Conservation (phyloP, 2,329 filamentous ascomycete genomes). For the Ascochyta rabiei region DNA sequence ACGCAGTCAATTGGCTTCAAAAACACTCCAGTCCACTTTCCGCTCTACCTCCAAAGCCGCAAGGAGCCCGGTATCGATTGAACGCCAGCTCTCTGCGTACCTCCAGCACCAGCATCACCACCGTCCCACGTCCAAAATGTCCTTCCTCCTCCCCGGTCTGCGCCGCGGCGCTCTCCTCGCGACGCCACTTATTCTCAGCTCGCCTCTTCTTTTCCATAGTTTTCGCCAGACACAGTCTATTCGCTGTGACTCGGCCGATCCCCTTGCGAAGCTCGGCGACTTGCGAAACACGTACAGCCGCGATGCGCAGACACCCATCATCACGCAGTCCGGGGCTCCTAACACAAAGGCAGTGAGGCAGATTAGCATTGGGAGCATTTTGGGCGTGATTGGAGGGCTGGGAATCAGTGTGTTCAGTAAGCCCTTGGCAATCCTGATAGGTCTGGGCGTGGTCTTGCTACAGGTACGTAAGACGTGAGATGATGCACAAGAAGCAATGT, state of each 20-base stretch:
- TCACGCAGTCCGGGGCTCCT: slow-evolving; percentile 45
- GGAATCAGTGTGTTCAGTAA: slow-evolving; percentile 73
- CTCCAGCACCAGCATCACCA: slow-evolving; percentile 24
- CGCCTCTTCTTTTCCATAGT: slow-evolving; percentile 40
- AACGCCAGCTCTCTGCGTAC: slow-evolving; percentile 26
- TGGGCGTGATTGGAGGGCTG: slow-evolving; percentile 59
- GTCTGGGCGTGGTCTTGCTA: slow-evolving; percentile 66
- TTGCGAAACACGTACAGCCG: slow-evolving; percentile 43
- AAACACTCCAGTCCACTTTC: not conserved
- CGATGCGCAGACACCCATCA: slow-evolving; percentile 49
- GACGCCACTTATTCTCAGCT: slow-evolving; percentile 44
- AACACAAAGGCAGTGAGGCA: slow-evolving; percentile 53
- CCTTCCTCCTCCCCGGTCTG: slow-evolving; percentile 49
- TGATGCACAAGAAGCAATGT: not conserved
- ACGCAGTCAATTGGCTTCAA: slow-evolving; percentile 8
- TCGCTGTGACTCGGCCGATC: slow-evolving; percentile 46
- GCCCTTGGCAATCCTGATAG: slow-evolving; percentile 70
- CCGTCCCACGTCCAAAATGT: slow-evolving; percentile 36
- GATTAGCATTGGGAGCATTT: slow-evolving; percentile 55
- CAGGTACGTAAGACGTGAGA: slow-evolving; percentile 57
- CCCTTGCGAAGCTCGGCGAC: slow-evolving; percentile 47
- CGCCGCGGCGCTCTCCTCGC: slow-evolving; percentile 46
- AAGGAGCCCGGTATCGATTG: slow-evolving; percentile 8
- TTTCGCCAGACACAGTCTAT: slow-evolving; percentile 36
- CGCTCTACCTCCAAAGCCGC: slow-evolving; percentile 3